Base-by-base conservation (phyloP, 176 grass and related monocot genomes). In the Oryza longistaminata region DNA sequence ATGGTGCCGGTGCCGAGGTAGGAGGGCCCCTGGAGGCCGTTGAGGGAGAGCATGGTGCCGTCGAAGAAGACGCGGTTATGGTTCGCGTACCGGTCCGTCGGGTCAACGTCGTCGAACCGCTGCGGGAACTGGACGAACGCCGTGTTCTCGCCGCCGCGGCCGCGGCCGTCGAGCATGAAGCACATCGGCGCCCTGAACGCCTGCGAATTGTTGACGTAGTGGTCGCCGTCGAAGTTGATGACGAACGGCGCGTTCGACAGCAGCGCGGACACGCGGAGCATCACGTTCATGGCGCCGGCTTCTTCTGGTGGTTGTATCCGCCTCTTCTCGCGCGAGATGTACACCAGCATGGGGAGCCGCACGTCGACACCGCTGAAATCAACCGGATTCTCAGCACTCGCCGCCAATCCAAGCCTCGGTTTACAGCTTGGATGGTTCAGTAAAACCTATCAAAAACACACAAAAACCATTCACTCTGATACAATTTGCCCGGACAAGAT, bases 51-150 rank as follows among this genome's bases (percentile, higher is more conserved):
- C 95, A 98, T 98, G 87, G 94, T 98, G 37, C 93, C 91, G 17
- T 98, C 96, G 24, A 98, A 98, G 91, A 98, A 95, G 69, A 98
- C 91, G 6, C 90, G 94, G 77, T 98, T 98, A 74, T 98, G 96
- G 74, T 98, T 98, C 40, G 89, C 89, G 19, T 98, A 98, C 2
- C 96, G 91, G 49, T 98, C 96, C 3, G 89, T 90, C 14, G 96
- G 96, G 35, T 98, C 96, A 13, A 98, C 81, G 16, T 84, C 93
- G 34, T 98, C 96, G 27, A 98, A 98, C 2, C 96, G 89, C 70
- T 95, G 96, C 0, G 96, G 96, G 19, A 98, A 98, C 39, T 98
- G 96, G 26, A 98, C 91, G 60, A 95, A 98, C 43, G 91, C 92
- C 0, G 92, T 88, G 77, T 90, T 85, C 0, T 88, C 85, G 34